phyloP scores from a whole-genome alignment of 2,329 filamentous ascomycete genomes.

The Metarhizium brunneum region DNA sequence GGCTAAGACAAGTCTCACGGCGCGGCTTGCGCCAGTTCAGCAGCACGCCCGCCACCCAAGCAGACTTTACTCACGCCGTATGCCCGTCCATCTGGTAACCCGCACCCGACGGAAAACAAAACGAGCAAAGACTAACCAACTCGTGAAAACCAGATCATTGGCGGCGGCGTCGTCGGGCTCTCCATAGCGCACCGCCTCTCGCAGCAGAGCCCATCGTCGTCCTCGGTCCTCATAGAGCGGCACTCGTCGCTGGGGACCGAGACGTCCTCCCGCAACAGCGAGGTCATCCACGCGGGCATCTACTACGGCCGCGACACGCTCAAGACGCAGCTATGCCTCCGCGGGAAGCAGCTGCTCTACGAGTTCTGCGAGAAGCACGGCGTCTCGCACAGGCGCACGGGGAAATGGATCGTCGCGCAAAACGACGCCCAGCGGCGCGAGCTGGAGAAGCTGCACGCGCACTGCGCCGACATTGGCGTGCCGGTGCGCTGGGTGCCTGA shows the following conservation, averaged over 20 bases:
- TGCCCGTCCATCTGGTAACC: constrained; percentile 10
- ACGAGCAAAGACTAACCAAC: background rate
- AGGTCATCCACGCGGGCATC: constrained; percentile 92
- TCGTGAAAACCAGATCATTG: constrained; percentile 35
- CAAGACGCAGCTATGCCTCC: constrained; percentile 76
- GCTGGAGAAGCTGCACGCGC: constrained; percentile 40
- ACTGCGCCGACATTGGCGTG: constrained; percentile 40
- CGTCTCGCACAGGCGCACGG: constrained; percentile 65
- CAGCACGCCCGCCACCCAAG: constrained; percentile 18
- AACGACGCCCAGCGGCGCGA: constrained; percentile 58
- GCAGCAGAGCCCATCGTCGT: constrained; percentile 45
- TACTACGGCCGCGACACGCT: constrained; percentile 73
- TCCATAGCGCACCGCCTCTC: constrained; percentile 69
- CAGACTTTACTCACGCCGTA: constrained; percentile 39
- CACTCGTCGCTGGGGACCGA: constrained; percentile 71
- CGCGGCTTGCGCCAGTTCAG: constrained; percentile 21
- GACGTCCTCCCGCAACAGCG: constrained; percentile 83
- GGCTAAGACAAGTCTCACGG: background rate
- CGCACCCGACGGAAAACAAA: background rate
- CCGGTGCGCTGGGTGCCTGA: constrained; percentile 61
- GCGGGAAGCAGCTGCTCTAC: constrained; percentile 71
- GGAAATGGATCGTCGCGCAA: constrained; percentile 95
- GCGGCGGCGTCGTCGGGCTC: constrained; percentile 64
- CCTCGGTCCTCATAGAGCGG: constrained; percentile 73
- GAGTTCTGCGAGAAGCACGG: constrained; percentile 56